Evolutionary conservation across 2,329 filamentous ascomycete genomes (phyloP), one percentile per base, ranked within the genome.

Genomic region (Diaporthe sp.): DNA sequence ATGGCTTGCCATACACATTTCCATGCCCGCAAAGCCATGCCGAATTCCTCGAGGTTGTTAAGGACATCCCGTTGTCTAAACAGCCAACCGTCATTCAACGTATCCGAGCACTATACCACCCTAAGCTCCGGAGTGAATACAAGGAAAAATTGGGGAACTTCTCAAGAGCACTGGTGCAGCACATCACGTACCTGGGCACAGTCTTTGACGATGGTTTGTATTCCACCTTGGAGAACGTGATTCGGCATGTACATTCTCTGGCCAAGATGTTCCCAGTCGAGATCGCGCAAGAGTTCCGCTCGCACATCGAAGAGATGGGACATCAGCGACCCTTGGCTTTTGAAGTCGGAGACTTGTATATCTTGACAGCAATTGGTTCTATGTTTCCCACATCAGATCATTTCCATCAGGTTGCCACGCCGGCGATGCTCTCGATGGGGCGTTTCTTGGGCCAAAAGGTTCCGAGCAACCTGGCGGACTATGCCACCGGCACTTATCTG

Each of bases 311-410:
- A 72, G 86, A 89, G n/a, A 88, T 92, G 57, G 84, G 85, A 68
- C 79, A 85, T 44, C 80, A 83, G 44, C 86, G 91, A 49, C 86
- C 89, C 6, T 83, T 92, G 49, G 83, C 85, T 10, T 91, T 88
- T 79, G 90, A 83, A 80, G 89, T 82, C 79, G 94, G 95, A 25
- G 96, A 99, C 80, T 85, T 99, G 28, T 85, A 95, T 31, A 86
- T 98, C n/a, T 86, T 99, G 49, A 96, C 95, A 0, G 95, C 95
- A 0, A 91, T 98, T 76, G 92, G 93, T 55, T 92, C 92, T 2
- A 94, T 97, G 72, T 99, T 98, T 81, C 96, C 97, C 6, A 98
- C 97, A 0, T 98, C 96, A 0, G 97, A 99, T 84, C 96, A 98
- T 84, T 99, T 98, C 84, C 97, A 99, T 81, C 94, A 97, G 80